A percentile compares a stretch with the other conserved stretches of the same genome.
Conservation (phyloP, 2,329 filamentous ascomycete species). For the Pyricularia pennisetigena region DNA sequence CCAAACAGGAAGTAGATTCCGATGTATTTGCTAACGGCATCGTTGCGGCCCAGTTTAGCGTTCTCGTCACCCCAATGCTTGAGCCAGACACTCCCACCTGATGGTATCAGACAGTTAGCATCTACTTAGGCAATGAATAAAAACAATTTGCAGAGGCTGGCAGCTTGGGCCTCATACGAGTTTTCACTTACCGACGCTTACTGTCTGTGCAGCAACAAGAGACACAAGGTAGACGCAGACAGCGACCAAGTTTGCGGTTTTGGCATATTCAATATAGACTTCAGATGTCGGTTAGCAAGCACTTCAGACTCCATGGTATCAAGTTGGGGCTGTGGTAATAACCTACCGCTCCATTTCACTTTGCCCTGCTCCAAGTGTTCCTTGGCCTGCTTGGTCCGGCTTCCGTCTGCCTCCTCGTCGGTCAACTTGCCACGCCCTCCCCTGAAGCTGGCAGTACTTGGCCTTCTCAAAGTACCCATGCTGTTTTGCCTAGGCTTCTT, state of each 20-base stretch:
- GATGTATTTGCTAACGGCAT: constrained; percentile 77
- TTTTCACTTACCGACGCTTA: constrained; percentile 58
- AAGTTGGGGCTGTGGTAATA: background rate
- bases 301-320: background rate
- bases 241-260: constrained; percentile 80
- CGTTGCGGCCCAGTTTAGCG: constrained; percentile 55
- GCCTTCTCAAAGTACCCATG: constrained; percentile 72
- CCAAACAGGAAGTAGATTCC: constrained; percentile 95
- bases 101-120: background rate
- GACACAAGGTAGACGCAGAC: constrained; percentile 71
- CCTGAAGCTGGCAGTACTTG: constrained; percentile 83
- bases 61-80: constrained; percentile 88
- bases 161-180: background rate
- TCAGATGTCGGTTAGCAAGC: constrained; percentile 11
- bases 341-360: constrained; percentile 72
- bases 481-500: constrained; percentile 56
- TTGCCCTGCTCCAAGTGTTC: constrained; percentile 91
- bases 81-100: constrained; percentile 79
- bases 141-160: background rate
- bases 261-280: constrained; percentile 91
- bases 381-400: constrained; percentile 77
- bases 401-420: constrained; percentile 69
- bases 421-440: constrained; percentile 74
- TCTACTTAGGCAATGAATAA: background rate
- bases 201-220: constrained; percentile 70